Evolutionary conservation across 1,284 basidiomycete genomes (phyloP).

Genomic region (Peniophora sp.): DNA sequence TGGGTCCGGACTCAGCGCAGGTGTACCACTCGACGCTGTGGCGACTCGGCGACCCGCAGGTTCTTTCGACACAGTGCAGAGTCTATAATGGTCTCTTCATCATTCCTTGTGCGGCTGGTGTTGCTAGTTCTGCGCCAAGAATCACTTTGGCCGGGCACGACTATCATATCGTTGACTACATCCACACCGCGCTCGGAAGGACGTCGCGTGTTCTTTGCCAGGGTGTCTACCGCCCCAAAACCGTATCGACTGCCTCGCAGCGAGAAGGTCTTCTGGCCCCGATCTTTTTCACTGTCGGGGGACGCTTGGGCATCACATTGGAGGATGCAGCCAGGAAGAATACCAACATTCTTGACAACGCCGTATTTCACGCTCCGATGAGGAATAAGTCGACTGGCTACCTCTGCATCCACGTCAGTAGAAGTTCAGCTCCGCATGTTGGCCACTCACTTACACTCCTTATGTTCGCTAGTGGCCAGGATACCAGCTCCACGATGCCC

Average conservation of each 20-base stretch:
- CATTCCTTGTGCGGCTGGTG: background rate
- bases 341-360: background rate
- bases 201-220: background rate
- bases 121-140: background rate
- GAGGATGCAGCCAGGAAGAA: background rate
- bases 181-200: background rate
- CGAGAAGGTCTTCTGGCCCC: background rate
- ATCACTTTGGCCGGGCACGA: background rate
- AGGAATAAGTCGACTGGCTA: background rate
- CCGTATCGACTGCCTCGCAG: background rate
- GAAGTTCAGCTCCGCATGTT: too few species aligned
- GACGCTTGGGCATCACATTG: background rate
- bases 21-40: background rate
- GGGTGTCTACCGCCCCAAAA: background rate
- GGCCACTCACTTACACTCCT: too few species aligned
- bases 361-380: background rate
- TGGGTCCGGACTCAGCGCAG: background rate
- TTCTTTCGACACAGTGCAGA: background rate
- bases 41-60: background rate
- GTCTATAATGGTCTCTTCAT: background rate
- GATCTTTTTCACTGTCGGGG: background rate
- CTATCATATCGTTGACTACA: background rate
- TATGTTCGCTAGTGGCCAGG: background rate
- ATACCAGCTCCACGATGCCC: background rate
- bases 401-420: background rate